Conservation (phyloP, 345 rosid species). For the Citrus trifoliata region DNA sequence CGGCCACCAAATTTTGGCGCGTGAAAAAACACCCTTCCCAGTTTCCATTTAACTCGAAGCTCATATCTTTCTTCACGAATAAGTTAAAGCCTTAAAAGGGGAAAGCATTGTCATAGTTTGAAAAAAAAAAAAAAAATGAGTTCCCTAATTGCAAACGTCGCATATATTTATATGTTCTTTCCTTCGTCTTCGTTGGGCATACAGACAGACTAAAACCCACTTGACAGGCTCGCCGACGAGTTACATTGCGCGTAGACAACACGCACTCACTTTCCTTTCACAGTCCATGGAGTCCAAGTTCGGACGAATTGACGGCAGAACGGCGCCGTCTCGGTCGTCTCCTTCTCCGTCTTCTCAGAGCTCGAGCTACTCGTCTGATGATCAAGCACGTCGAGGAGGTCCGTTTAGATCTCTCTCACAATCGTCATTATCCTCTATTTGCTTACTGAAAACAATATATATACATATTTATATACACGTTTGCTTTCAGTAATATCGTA, state of each 20-base stretch:
- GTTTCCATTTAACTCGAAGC: too few species aligned
- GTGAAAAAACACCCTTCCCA: rapidly evolving
- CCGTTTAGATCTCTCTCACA: background rate
- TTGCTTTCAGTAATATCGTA: background rate
- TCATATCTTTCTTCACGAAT: too few species aligned
- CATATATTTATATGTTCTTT: background rate
- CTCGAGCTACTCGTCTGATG: slow-evolving; percentile 13
- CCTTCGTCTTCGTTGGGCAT: too few species aligned
- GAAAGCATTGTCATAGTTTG: too few species aligned
- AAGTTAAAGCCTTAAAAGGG: too few species aligned
- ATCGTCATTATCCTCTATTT: background rate
- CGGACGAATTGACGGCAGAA: slow-evolving; percentile 30
- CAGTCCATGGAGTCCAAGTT: slow-evolving; percentile 41
- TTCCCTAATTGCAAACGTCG: background rate
- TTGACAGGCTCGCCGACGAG: too few species aligned
- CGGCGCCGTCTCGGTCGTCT: slow-evolving; percentile 10
- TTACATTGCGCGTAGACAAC: too few species aligned
- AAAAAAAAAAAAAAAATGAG: too few species aligned
- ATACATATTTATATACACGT: too few species aligned
- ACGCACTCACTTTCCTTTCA: background rate
- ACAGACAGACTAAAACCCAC: background rate
- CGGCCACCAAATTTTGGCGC: too few species aligned
- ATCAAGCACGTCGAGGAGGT: slow-evolving; percentile 25
- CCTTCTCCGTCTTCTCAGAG: slow-evolving; percentile 11
- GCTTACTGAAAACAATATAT: background rate